Base-by-base conservation (phyloP, 192 early-diverging fungal genomes). In the Coemansia sp. region DNA sequence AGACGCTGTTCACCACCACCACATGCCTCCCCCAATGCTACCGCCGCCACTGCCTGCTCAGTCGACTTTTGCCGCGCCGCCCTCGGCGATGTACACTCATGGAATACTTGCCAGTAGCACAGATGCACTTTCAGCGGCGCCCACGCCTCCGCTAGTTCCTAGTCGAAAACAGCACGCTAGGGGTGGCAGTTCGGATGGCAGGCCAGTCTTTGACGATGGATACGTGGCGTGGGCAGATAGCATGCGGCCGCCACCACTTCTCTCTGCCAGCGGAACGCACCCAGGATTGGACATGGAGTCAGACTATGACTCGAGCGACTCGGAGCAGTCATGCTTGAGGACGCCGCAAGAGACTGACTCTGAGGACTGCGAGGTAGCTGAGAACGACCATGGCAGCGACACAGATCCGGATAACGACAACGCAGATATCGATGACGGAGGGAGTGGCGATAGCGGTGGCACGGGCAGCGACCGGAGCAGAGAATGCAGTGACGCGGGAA, bases 321-420 rank as follows among this genome's bases (percentile, higher is more conserved):
- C 76, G 1, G 76, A 80, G 12, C 35, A 24, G 22, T 80, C 76
- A 1, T 69, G 58, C 26, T 37, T 80, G 29, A 62, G 54, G 40
- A 80, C 76, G 18, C 76, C 76, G 11, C 63, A 62, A 14, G 76
- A 74, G 43, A 63, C 60, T 8, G 65, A 58, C 9, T 62, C 70
- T 12, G 70, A 59, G 39, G 64, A 43, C 8, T 36, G 24, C 12
- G 66, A 54, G 27, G 63, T 57, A 12, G 63, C 21, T 3, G 63
- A 56, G 24, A 55, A 65, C 15, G 44, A 32, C 36, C 55, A 27
- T n/a, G 55, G 48, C 10, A 58, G 57, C 26, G 57, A 39, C 17
- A 22, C 36, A 3, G 39, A 26, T 26, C 22, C 46, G 17, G 52
- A 65, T 26, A 58, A 33, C 15, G 53, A 34, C 1, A 22, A 55